Evolutionary conservation across 2,329 filamentous ascomycete species (phyloP), one percentile per base, ranked within the genome.

Genomic region (Sporothrix brasiliensis): DNA sequence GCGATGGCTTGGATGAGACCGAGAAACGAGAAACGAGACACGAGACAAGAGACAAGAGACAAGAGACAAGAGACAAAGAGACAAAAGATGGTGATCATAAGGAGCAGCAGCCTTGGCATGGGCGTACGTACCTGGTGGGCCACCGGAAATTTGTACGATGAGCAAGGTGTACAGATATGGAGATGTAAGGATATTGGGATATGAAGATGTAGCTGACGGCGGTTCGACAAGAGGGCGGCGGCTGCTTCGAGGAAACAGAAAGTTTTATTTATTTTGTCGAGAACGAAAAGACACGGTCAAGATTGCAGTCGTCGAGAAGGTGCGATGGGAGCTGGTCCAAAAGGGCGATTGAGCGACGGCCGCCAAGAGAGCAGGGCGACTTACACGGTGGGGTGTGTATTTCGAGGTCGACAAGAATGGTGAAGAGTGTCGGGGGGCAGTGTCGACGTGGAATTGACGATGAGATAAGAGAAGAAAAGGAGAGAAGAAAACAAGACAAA

Each of bases 81-180:
- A 63, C 21, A 49, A 49, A 14, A 49, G 61, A 19, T 24, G 21
- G 63, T 16, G 63, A 52, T 50, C 44, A 44, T 50, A 50, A 44
- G 47, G 44, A 39, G 63, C 47, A 21, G 19, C 44, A 66, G 47
- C 56, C 69, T 73, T 71, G 71, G 69, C 69, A 47, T 39, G 58
- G 34, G 34, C 67, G 16, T 53, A 73, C 71, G 68, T 73, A 73
- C 71, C 71, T 73, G 67, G 67, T 56, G 58, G 71, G 24, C 34
- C 56, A n/a, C 52, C 21, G 50, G 53, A 34, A 34, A 67, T 49
- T 30, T 49, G 61, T 30, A 56, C 11, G 34, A 49, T 44, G 41
- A n/a, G 41, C 41, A 34, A 41, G 24, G 56, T 50, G 27, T 21
- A 24, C 66, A 41, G 39, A 30, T 30, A 49, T 21, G 19, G 6